Evolutionary conservation across 2,329 filamentous ascomycete genomes (phyloP), one percentile per base, ranked within the genome.

Genomic region (Rutstroemia sp.): DNA sequence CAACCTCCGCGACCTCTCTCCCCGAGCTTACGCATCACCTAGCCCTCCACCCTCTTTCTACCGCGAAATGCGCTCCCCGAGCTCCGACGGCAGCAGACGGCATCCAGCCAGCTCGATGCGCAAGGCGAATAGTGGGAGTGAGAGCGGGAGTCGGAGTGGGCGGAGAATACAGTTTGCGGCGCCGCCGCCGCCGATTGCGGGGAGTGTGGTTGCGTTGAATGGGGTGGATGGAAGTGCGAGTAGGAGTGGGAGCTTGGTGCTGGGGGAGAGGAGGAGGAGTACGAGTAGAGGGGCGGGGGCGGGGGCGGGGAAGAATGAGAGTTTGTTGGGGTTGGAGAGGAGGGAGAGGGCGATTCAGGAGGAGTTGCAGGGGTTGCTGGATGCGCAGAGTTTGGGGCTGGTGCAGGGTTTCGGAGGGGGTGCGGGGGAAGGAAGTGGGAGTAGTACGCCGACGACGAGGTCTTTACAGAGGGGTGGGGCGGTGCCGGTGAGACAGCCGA

Each of bases 401-500:
- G 37, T 70, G 14, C 58, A 63, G 41, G 65, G 65, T 1, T 63
- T 67, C 57, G 64, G 63, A 3, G 65, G 66, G 4, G 60, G 63
- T 10, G 59, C 48, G n/a, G 65, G 19, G 64, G 73, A 75, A 48
- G 62, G 67, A 4, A 63, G 69, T 2, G 67, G 68, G 44, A 69
- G 64, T 52, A 65, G 62, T 30, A 69, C 67, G 30, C 67, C 55
- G 19, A 57, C 55, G 17, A 25, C 55, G 44, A 57, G 55, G 16
- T 57, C 67, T 54, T 54, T 58, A 9, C 60, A 61, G 57, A 66
- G n/a, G 44, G 4, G 61, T 45, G 19, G 42, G 56, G 27, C 86
- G 47, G 75, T 83, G n/a, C 84, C 82, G 1, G 78, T 83, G 39
- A 78, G 78, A 27, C 82, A 86, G 60, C 82, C 82, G 0, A 73